Conservation (phyloP, 768 basidiomycete genomes). For the Lactarius hatsudake region DNA sequence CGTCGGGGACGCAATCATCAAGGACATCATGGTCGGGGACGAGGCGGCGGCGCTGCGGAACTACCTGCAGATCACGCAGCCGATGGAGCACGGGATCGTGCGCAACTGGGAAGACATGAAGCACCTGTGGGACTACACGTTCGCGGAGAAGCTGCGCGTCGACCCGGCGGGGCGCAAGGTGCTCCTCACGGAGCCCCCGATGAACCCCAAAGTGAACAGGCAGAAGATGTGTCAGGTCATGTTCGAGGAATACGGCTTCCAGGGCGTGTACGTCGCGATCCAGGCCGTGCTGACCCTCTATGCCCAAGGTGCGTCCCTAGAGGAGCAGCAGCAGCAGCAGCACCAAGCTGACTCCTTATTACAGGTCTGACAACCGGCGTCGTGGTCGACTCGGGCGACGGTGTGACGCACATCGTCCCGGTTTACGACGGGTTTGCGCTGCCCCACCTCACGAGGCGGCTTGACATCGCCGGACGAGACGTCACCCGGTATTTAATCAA, state of each 20-base stretch:
- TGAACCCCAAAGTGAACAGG: conserved; percentile 95
- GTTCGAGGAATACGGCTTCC: conserved; percentile 98
- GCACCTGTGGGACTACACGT: conserved; percentile 97
- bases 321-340: not conserved
- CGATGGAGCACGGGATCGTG: conserved; percentile 99
- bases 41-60: conserved; percentile 92
- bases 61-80: conserved; percentile 95
- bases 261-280: conserved; percentile 94
- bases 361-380: conserved; percentile 96
- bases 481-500: conserved; percentile 99
- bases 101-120: conserved; percentile 99
- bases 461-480: conserved; percentile 97
- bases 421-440: conserved; percentile 97
- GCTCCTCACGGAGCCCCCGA: conserved; percentile 94
- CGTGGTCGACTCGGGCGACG: conserved; percentile 98
- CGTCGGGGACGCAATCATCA: conserved; percentile 79
- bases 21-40: conserved; percentile 98
- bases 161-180: conserved; percentile 87
- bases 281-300: conserved; percentile 98
- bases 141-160: conserved; percentile 89
- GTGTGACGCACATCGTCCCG: conserved; percentile 98
- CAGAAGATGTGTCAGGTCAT: conserved; percentile 96
- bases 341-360: not conserved
- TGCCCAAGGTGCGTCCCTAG: conserved; percentile 77
- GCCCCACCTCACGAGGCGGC: conserved; percentile 88